Evolutionary conservation across 163 green algal species (phyloP), one percentile per base, ranked within the genome.

Genomic region (Volvox carteri): DNA sequence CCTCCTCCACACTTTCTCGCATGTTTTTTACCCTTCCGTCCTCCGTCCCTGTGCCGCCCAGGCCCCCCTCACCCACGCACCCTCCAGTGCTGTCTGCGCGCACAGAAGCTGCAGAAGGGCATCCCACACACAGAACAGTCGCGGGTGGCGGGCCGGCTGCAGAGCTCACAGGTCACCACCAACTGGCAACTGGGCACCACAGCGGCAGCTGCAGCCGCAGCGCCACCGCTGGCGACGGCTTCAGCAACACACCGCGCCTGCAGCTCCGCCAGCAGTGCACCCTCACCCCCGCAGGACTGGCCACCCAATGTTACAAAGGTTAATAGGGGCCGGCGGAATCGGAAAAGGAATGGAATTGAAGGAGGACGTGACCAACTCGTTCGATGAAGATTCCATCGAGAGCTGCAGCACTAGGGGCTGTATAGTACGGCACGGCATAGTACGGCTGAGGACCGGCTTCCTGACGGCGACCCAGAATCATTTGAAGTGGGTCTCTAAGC

Each of bases 21-120:
- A n/a, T n/a, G n/a, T n/a, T n/a, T n/a, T n/a, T n/a, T n/a, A n/a
- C n/a, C n/a, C n/a, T n/a, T n/a, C n/a, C n/a, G n/a, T n/a, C n/a
- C n/a, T n/a, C n/a, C n/a, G n/a, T n/a, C 94, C 96, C 94, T 97
- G 92, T 76, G 54, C 2, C 50, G 50, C 28, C 54, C 54, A 65
- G 25, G 54, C 54, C 7, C 54, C 54, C 54, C 54, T 65, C 54
- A 60, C 54, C 25, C 60, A 78, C 70, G 21, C 41, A 92, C 90
- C 93, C 96, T 97, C 95, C 96, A 98, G 92, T 99, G 97, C 70
- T 93, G 93, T 73, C 96, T 96, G 28, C 97, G 92, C 0, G 94
- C 96, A 91, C 97, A 99, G 85, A 99, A 98, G 75, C 97, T 95
- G 87, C 97, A 99, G 78, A 98, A 97, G 18, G 92, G 77, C 92